Evolutionary conservation across 169 alveolate genomes (phyloP).

Genomic region (Toxoplasma gondii): DNA sequence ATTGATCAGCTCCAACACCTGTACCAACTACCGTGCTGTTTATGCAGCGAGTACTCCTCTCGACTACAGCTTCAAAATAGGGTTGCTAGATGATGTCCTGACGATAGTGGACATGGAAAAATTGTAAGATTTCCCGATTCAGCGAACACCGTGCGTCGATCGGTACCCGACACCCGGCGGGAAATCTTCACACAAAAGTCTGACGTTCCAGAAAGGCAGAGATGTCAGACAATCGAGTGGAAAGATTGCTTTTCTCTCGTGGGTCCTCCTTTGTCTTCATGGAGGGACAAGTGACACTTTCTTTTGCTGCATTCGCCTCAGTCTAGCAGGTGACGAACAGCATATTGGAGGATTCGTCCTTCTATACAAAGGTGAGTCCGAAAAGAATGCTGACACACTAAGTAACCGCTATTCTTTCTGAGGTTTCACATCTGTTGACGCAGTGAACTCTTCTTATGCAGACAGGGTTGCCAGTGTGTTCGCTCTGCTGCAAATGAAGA

Average conservation of each 20-base stretch:
- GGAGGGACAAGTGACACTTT: background rate
- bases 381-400: too few species aligned
- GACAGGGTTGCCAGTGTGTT: too few species aligned
- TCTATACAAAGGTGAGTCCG: conserved; percentile 43
- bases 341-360: conserved; percentile 65
- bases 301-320: background rate
- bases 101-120: conserved; percentile 91
- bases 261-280: too few species aligned
- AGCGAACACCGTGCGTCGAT: background rate
- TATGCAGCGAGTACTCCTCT: conserved; percentile 83
- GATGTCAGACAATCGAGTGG: too few species aligned
- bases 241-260: too few species aligned
- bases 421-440: too few species aligned
- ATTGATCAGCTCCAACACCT: too few species aligned
- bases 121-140: conserved; percentile 43
- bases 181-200: background rate
- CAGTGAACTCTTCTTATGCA: too few species aligned
- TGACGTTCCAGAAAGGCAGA: too few species aligned
- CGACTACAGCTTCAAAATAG: conserved; percentile 89
- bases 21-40: background rate
- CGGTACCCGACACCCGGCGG: background rate
- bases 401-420: too few species aligned
- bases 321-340: conserved; percentile 47
- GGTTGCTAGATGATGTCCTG: conserved; percentile 90
- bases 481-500: too few species aligned